Conservation (phyloP, 345 rosid species). For the Cardamine chenopodiifolia region DNA sequence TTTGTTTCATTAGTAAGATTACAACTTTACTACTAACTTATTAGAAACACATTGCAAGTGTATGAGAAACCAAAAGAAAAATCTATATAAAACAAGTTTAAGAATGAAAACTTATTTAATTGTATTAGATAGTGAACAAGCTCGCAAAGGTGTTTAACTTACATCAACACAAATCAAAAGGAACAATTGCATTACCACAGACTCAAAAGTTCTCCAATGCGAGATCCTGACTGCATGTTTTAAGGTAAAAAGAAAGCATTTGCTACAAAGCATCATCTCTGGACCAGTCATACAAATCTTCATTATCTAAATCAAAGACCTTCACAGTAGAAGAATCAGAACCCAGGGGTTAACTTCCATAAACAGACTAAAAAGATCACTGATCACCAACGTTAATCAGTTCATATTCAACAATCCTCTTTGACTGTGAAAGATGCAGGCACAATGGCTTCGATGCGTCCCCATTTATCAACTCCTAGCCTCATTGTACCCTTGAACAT, state of each 20-base stretch:
- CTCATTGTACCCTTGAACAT: constrained; percentile 98
- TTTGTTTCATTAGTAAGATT: background rate
- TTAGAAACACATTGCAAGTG: background rate
- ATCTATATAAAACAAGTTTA: background rate
- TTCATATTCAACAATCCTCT: constrained; percentile 80
- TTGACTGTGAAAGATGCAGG: constrained; percentile 63
- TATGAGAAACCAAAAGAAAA: background rate
- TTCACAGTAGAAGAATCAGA: constrained; percentile 29
- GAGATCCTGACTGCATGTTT: background rate
- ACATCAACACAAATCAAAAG: constrained; percentile 13
- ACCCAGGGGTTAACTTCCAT: constrained; percentile 47
- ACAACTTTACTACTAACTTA: background rate
- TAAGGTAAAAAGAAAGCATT: constrained; percentile 31
- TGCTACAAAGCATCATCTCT: constrained; percentile 27
- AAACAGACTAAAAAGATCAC: constrained; percentile 45
- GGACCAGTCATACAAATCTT: constrained; percentile 27
- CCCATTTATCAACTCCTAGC: constrained; percentile 98
- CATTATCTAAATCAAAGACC: constrained; percentile 28
- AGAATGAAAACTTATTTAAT: constrained; percentile 20
- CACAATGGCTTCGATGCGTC: constrained; percentile 80
- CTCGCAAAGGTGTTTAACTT: constrained; percentile 19
- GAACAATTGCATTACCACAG: constrained; percentile 7
- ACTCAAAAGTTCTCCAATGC: background rate
- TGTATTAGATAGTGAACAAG: constrained; percentile 27
- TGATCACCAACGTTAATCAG: constrained; percentile 70